Evolutionary conservation across 2,329 filamentous ascomycete species (phyloP), one percentile per base, ranked within the genome.

Genomic region (Fusarium hainanense): DNA sequence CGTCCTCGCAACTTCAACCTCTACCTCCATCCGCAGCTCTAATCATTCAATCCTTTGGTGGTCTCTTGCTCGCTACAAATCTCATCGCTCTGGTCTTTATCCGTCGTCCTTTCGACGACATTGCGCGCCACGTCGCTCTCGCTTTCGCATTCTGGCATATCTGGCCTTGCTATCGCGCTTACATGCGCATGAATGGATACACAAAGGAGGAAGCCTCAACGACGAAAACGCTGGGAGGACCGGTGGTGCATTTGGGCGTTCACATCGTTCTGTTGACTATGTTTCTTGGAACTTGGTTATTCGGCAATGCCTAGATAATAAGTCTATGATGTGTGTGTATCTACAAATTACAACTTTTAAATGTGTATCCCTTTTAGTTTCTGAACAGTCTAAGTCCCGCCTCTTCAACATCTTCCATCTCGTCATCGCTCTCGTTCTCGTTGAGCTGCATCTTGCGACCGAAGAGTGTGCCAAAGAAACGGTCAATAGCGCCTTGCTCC

Each of bases 401-500:
- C 68, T 86, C 87, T 66, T 88, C 87, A 18, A 84, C 82, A 63
- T 84, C 83, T 48, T 83, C 83, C 79, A 84, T 85, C 64, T 85
- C 85, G 28, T 85, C 85, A 18, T 82, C 82, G 7, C 77, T 82
- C 55, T 84, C 83, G 3, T 86, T 85, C 75, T 93, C 91, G 47
- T 87, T 84, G 58, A 94, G 80, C 72, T 85, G 83, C 77, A 91
- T 85, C 78, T 89, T 90, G 75, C 91, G 89, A 0, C 92, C 92
- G 69, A 95, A 88, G 68, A 94, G 79, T 27, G 90, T 91, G 16
- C 89, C 89, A 77, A 94, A 94, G 79, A 95, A 89, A 60, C 88
- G 81, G 74, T 96, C 93, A 63, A 93, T 89, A 58, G 94, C 93
- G 63, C 88, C 87, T 71, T 91, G 89, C 66, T 93, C 92, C 96